Evolutionary conservation across 768 basidiomycete species (phyloP).

Genomic region (Cantharellus cinnabarinus): DNA sequence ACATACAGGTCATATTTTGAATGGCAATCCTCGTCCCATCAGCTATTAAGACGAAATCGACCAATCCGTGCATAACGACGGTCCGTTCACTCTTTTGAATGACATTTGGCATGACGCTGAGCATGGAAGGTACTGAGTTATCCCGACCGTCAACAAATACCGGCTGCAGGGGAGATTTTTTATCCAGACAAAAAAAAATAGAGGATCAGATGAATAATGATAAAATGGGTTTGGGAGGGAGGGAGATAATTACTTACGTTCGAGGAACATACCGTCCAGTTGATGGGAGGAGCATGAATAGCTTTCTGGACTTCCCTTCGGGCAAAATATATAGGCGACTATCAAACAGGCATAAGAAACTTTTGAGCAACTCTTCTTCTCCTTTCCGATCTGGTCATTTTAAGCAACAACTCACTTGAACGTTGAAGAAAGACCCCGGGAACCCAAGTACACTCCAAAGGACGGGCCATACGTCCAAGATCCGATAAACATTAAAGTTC

Average conservation of each 20-base stretch:
- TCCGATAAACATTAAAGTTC: conserved; percentile 57
- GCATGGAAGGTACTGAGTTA: conserved; percentile 35
- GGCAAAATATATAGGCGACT: conserved; percentile 44
- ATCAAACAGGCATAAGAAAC: conserved; percentile 20
- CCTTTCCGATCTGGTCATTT: conserved; percentile 17
- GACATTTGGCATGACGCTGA: conserved; percentile 48
- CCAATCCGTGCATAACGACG: conserved; percentile 53
- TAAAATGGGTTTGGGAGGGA: background rate
- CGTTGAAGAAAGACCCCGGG: conserved; percentile 34
- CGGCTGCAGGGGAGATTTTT: conserved; percentile 32
- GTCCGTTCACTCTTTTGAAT: conserved; percentile 53
- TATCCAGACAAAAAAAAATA: conserved; percentile 7
- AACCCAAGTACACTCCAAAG: conserved; percentile 49
- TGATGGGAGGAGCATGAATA: conserved; percentile 47
- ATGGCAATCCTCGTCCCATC: conserved; percentile 32
- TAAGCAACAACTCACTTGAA: conserved; percentile 31
- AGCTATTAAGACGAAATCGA: conserved; percentile 52
- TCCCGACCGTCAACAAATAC: conserved; percentile 22
- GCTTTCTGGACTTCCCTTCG: conserved; percentile 43
- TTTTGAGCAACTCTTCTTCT: conserved; percentile 16
- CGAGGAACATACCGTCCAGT: conserved; percentile 45
- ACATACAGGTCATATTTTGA: background rate
- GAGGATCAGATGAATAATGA: background rate
- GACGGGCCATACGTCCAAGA: conserved; percentile 28
- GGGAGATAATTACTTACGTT: background rate